phyloP scores from a whole-genome alignment of 495 filamentous ascomycete genomes.

The Daldinia caldariorum region DNA sequence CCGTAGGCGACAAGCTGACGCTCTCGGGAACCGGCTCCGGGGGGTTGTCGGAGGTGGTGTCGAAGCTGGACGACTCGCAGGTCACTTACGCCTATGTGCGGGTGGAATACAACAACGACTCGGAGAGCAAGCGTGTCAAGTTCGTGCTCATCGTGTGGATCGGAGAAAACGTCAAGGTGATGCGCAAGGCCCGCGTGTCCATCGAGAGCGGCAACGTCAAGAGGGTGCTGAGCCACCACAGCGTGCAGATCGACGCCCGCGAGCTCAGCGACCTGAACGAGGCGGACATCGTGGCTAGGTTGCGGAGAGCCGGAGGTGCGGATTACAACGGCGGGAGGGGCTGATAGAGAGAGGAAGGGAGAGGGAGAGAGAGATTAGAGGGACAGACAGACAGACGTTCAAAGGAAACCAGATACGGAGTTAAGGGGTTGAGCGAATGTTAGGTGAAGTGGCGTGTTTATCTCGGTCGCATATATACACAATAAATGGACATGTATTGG shows the following conservation, averaged over 20 bases:
- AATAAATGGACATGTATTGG: slow-evolving; percentile 34
- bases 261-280: slow-evolving; percentile 63
- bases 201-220: slow-evolving; percentile 68
- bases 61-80: slow-evolving; percentile 57
- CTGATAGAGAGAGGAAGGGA: not conserved
- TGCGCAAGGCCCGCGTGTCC: slow-evolving; percentile 67
- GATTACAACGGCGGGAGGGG: slow-evolving; percentile 69
- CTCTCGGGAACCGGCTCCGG: slow-evolving; percentile 61
- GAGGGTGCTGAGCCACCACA: slow-evolving; percentile 63
- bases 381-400: too few relatives aligned
- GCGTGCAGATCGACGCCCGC: slow-evolving; percentile 62
- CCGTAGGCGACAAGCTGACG: slow-evolving; percentile 57
- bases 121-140: slow-evolving; percentile 67
- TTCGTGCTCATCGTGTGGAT: slow-evolving; percentile 68
- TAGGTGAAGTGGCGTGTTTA: slow-evolving; percentile 13
- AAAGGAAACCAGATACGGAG: slow-evolving; percentile 4
- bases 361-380: not conserved
- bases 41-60: slow-evolving; percentile 60
- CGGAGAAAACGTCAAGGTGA: slow-evolving; percentile 63
- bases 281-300: slow-evolving; percentile 59
- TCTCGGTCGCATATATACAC: slow-evolving; percentile 28
- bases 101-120: slow-evolving; percentile 68
- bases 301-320: slow-evolving; percentile 66
- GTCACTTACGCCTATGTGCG: slow-evolving; percentile 68
- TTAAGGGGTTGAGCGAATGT: not conserved